Evolutionary conservation across 225 moss, liverwort and hornwort species (phyloP).

Genomic region (Marchantia paleacea): DNA sequence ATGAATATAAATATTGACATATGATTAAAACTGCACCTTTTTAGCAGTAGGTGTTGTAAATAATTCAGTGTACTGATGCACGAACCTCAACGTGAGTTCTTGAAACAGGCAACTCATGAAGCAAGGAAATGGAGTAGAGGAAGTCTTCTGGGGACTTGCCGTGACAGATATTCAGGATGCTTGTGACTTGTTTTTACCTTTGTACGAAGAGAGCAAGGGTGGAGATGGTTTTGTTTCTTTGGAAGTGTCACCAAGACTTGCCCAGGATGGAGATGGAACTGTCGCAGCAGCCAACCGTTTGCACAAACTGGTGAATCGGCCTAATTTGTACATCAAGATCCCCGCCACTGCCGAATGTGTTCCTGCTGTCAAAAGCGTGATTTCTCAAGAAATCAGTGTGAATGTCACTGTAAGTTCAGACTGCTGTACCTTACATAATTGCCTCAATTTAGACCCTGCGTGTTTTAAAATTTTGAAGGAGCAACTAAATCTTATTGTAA

Average conservation of each 20-base stretch:
- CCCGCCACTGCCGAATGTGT: slow-evolving; percentile 80
- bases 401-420: slow-evolving; percentile 62
- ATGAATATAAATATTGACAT: neutral
- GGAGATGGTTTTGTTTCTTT: slow-evolving; percentile 80
- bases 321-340: slow-evolving; percentile 84
- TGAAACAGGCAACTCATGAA: slow-evolving; percentile 55
- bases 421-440: too few relatives aligned
- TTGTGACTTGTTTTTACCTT: slow-evolving; percentile 64
- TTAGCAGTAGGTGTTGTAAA: neutral
- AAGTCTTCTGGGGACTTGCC: slow-evolving; percentile 85
- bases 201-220: slow-evolving; percentile 62
- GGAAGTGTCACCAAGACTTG: slow-evolving; percentile 78
- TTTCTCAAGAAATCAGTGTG: slow-evolving; percentile 70
- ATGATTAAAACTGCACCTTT: too few relatives aligned
- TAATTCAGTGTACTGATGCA: too few relatives aligned
- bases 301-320: slow-evolving; percentile 54
- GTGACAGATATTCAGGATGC: slow-evolving; percentile 95
- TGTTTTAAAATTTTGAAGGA: too few relatives aligned
- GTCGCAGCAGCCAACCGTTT: slow-evolving; percentile 62
- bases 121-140: slow-evolving; percentile 79
- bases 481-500: too few relatives aligned
- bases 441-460: too few relatives aligned
- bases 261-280: slow-evolving; percentile 64
- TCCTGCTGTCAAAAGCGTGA: slow-evolving; percentile 62
- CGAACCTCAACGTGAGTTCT: too few relatives aligned